Evolutionary conservation across 2,329 filamentous ascomycete genomes (phyloP).

Genomic region (Fusarium penzigii): DNA sequence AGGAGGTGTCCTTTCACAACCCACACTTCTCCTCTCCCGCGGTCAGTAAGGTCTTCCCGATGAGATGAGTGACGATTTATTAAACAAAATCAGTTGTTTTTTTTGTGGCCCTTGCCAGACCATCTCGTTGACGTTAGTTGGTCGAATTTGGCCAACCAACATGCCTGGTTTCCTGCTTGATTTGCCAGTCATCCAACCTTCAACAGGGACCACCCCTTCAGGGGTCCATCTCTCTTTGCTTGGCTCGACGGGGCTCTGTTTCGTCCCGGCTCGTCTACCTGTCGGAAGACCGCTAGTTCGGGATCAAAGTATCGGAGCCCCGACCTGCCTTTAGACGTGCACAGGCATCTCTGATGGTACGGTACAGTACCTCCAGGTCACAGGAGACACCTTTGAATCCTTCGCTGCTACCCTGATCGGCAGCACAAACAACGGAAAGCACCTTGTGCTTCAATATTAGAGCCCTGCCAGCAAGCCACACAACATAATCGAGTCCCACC

Average conservation of each 20-base stretch:
- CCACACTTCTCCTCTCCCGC: too few relatives aligned
- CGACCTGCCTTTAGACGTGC: background rate
- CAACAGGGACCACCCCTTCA: too few relatives aligned
- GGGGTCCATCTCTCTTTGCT: background rate
- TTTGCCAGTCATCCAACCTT: background rate
- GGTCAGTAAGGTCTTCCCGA: too few relatives aligned
- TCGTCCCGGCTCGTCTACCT: background rate
- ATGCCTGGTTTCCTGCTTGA: background rate
- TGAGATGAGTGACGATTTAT: too few relatives aligned
- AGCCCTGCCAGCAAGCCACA: background rate
- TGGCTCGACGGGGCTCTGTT: background rate
- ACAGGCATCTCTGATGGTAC: background rate
- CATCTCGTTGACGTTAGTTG: background rate
- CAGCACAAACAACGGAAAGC: background rate
- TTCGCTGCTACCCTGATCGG: background rate
- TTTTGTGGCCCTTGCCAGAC: too few relatives aligned
- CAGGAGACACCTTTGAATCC: background rate
- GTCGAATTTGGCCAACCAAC: background rate
- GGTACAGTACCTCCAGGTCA: background rate
- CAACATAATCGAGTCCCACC: background rate
- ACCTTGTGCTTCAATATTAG: background rate
- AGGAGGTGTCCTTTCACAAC: too few relatives aligned
- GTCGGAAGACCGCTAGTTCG: background rate
- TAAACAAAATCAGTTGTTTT: too few relatives aligned
- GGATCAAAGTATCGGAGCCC: background rate